phyloP scores from a whole-genome alignment of 345 rosid genomes.

The Orychophragmus violaceus region DNA sequence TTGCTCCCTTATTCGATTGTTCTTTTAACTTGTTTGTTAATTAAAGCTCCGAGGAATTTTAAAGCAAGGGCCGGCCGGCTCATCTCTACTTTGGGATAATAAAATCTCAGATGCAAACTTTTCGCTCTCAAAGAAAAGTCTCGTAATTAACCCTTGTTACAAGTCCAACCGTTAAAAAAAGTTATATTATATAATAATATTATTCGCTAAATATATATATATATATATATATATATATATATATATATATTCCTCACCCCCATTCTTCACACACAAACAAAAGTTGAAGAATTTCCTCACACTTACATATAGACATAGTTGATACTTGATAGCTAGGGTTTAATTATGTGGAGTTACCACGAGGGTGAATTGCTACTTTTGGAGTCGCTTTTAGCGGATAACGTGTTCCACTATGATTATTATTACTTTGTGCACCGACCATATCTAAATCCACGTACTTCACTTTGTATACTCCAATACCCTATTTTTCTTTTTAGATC shows the following conservation, averaged over 20 bases:
- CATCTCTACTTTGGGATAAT: background rate
- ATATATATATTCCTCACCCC: no score
- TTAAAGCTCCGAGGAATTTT: background rate
- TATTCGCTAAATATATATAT: background rate
- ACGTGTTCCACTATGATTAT: constrained; percentile 21
- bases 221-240: no score
- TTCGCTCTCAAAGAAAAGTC: background rate
- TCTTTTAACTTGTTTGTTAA: background rate
- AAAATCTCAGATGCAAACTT: background rate
- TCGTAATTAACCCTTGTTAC: background rate
- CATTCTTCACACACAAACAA: background rate
- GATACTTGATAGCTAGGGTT: constrained; percentile 25
- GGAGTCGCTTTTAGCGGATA: constrained; percentile 16
- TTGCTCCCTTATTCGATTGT: background rate
- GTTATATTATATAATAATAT: background rate
- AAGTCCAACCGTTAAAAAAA: background rate
- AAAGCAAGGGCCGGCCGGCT: background rate
- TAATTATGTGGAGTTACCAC: constrained; percentile 11
- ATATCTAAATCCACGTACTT: constrained; percentile 25
- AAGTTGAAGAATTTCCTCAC: background rate
- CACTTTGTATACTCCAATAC: constrained; percentile 2
- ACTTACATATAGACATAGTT: background rate
- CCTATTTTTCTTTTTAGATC: constrained; percentile 7
- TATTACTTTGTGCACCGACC: constrained; percentile 31
- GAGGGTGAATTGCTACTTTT: constrained; percentile 17